phyloP scores from a whole-genome alignment of 2,329 filamentous ascomycete genomes.

The Trichophyton simii region DNA sequence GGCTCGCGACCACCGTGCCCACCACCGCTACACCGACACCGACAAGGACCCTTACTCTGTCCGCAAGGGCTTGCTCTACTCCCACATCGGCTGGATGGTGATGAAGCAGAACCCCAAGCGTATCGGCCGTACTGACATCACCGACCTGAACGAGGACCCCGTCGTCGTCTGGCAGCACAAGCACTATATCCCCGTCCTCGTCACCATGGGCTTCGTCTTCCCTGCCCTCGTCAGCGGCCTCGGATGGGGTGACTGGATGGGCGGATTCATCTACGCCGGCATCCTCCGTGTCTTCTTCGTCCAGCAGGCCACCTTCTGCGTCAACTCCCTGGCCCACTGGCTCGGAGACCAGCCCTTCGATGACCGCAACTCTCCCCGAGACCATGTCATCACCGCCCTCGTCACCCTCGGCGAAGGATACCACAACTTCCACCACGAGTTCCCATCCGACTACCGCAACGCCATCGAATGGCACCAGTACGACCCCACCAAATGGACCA shows the following conservation, averaged over 20 bases:
- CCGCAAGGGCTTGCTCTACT: conserved; percentile 75
- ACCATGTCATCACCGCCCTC: conserved; percentile 74
- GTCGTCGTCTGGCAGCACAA: conserved; percentile 81
- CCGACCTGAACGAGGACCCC: conserved; percentile 73
- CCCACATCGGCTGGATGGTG: conserved; percentile 79
- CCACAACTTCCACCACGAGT: conserved; percentile 94
- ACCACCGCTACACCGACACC: conserved; percentile 86
- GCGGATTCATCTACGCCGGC: conserved; percentile 73
- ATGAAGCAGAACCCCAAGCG: conserved; percentile 88
- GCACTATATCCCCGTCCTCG: conserved; percentile 68
- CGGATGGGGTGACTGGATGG: conserved; percentile 67
- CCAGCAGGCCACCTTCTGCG: conserved; percentile 85
- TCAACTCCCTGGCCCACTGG: conserved; percentile 85
- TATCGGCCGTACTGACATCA: conserved; percentile 77
- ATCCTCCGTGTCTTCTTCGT: conserved; percentile 82
- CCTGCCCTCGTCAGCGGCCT: conserved; percentile 64
- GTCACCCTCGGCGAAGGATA: conserved; percentile 81
- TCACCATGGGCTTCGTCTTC: conserved; percentile 64
- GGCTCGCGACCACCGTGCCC: conserved; percentile 73
- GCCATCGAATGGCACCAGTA: conserved; percentile 86
- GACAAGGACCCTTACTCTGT: conserved; percentile 87
- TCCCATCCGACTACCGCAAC: conserved; percentile 86
- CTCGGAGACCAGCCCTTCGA: conserved; percentile 86
- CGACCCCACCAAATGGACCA: conserved; percentile 82
- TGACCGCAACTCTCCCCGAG: conserved; percentile 80